A percentile compares a stretch with the other conserved stretches of the same genome.
phyloP scores from a whole-genome alignment of 495 filamentous ascomycete genomes.

The Aspergillus bertholletiae region DNA sequence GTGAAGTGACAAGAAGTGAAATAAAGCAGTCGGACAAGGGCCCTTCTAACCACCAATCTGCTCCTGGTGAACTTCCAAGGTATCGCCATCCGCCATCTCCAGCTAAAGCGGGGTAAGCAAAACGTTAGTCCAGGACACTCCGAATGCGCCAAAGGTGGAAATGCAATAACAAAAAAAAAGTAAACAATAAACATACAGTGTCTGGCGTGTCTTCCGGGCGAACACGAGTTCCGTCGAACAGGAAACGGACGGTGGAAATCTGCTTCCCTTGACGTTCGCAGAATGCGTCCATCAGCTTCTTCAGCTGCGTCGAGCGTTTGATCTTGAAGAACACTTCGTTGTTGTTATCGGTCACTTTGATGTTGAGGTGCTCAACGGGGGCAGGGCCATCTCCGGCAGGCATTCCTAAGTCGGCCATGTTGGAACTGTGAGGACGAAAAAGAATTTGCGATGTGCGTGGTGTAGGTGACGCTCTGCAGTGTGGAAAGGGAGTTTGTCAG shows the following conservation, averaged over 20 bases:
- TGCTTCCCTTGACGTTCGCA: conserved; percentile 95
- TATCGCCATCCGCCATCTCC: conserved; percentile 96
- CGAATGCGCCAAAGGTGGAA: neutral
- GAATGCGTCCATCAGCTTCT: conserved; percentile 99
- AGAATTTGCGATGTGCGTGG: conserved; percentile 16
- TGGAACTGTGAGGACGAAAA: neutral
- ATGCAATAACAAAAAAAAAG: too few species aligned
- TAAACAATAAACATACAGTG: conserved; percentile 72
- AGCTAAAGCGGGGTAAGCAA: conserved; percentile 53
- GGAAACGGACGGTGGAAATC: conserved; percentile 78
- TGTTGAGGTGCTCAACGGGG: conserved; percentile 85
- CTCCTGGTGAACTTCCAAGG: conserved; percentile 96
- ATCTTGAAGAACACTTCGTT: conserved; percentile 99
- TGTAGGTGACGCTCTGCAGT: neutral
- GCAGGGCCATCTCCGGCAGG: conserved; percentile 52
- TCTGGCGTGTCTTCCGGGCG: conserved; percentile 87
- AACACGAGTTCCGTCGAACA: conserved; percentile 93
- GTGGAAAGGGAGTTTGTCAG: conserved; percentile 6
- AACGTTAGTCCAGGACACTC: neutral
- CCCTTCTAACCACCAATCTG: conserved; percentile 74
- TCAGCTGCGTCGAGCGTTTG: conserved; percentile 91
- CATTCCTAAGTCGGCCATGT: conserved; percentile 46
- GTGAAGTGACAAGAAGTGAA: neutral
- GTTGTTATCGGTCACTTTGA: conserved; percentile 99
- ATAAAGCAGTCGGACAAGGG: neutral